phyloP scores from a whole-genome alignment of 805 yeast genomes.

The Isabelozyma heimii region DNA sequence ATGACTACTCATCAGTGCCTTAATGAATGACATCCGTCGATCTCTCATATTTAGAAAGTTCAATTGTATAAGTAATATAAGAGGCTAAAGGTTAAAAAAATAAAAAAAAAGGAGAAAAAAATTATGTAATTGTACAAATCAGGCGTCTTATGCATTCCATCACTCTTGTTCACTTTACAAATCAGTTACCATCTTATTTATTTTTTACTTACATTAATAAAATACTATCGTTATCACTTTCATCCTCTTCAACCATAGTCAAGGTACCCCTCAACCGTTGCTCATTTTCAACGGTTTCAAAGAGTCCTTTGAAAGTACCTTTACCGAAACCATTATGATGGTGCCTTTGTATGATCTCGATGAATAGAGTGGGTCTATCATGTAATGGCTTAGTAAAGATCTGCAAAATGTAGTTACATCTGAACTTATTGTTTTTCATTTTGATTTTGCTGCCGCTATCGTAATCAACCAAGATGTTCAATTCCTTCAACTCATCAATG shows the following conservation, averaged over 20 bases:
- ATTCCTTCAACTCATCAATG: conserved; percentile 44
- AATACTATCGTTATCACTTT: not conserved
- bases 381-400: conserved; percentile 73
- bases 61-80: no score
- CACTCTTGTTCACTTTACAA: not conserved
- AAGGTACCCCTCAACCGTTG: conserved; percentile 70
- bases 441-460: conserved; percentile 47
- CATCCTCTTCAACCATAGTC: conserved; percentile 5
- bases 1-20: no score
- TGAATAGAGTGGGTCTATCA: conserved; percentile 78
- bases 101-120: no score
- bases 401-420: conserved; percentile 71
- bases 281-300: conserved; percentile 77
- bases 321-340: conserved; percentile 87
- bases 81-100: no score
- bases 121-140: no score
- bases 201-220: not conserved
- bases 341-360: conserved; percentile 77
- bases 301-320: conserved; percentile 80
- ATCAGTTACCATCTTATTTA: not conserved
- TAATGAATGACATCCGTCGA: no score
- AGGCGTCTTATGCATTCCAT: not conserved
- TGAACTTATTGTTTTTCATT: conserved; percentile 7
- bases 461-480: conserved; percentile 70
- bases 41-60: no score